Evolutionary conservation across 2,329 filamentous ascomycete genomes (phyloP).

Genomic region (Pyricularia sp.): DNA sequence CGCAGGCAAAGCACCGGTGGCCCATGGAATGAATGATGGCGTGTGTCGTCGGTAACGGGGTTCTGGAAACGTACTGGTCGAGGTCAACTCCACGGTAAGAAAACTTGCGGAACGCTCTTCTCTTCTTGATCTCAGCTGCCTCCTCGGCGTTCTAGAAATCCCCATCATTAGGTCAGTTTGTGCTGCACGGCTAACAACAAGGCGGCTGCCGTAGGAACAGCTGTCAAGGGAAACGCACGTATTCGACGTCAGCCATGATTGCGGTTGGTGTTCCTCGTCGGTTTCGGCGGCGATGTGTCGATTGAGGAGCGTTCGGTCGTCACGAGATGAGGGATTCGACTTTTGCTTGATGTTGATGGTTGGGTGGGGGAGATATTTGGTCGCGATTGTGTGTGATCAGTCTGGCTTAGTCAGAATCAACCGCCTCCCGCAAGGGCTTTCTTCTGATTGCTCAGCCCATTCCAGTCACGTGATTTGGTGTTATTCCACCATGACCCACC

Average conservation of each 20-base stretch:
- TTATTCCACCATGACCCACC: background rate
- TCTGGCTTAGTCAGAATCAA: background rate
- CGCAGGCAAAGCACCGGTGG: background rate
- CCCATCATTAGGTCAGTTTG: conserved; percentile 8
- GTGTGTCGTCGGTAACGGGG: background rate
- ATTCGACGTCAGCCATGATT: conserved; percentile 10
- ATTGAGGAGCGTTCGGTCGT: background rate
- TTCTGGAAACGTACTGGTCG: conserved; percentile 72
- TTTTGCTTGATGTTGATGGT: background rate
- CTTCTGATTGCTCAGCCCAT: background rate
- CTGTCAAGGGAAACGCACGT: conserved; percentile 7
- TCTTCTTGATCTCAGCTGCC: conserved; percentile 99
- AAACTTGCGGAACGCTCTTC: conserved; percentile 99
- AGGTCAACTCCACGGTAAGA: conserved; percentile 99
- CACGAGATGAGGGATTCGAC: background rate
- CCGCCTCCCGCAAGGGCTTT: background rate
- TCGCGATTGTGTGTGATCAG: background rate
- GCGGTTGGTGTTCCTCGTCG: conserved; percentile 3
- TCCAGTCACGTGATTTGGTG: background rate
- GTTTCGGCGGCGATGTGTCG: background rate
- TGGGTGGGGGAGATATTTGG: conserved; percentile 1
- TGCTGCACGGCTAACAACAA: background rate
- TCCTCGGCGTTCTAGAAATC: conserved; percentile 77
- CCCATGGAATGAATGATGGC: too few species aligned
- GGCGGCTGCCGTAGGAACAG: background rate